phyloP scores from a whole-genome alignment of 2,329 filamentous ascomycete species.

The Bertia moriformis region DNA sequence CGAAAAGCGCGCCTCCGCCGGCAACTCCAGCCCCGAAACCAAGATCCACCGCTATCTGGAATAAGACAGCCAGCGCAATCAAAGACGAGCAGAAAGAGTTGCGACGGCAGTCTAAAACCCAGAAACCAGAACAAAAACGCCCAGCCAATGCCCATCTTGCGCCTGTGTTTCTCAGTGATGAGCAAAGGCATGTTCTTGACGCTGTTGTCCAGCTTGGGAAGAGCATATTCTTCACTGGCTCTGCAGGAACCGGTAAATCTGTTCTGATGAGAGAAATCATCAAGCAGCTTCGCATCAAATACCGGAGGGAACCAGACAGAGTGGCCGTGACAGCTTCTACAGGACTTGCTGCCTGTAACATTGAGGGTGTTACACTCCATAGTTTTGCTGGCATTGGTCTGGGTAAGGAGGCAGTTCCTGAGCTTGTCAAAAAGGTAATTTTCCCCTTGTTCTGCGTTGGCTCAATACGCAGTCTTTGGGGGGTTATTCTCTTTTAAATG shows the following conservation, averaged over 20 bases:
- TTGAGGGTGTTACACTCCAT: constrained; percentile 61
- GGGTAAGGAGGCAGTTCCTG: constrained; percentile 55
- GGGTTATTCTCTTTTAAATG: no score
- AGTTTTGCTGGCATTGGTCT: constrained; percentile 62
- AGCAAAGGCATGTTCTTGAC: constrained; percentile 52
- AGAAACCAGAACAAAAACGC: not conserved
- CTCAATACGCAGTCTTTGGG: no score
- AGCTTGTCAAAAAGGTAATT: constrained; percentile 39
- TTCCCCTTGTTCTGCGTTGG: not conserved
- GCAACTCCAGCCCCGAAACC: not conserved
- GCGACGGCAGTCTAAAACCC: not conserved
- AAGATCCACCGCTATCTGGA: not conserved
- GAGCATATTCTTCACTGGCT: constrained; percentile 68
- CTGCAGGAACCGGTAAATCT: constrained; percentile 63
- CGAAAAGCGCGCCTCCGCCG: not conserved
- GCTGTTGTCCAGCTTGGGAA: constrained; percentile 51
- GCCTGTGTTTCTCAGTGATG: constrained; percentile 36
- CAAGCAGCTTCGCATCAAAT: constrained; percentile 45
- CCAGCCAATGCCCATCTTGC: not conserved
- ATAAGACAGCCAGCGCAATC: not conserved
- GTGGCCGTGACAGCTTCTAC: constrained; percentile 65
- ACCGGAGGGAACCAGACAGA: constrained; percentile 44
- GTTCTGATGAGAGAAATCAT: constrained; percentile 62
- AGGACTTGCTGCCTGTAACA: constrained; percentile 61
- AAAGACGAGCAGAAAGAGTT: constrained; percentile 1